Conservation (phyloP, 1,139 yeast species). For the Casaregolazyma suthepensis region DNA sequence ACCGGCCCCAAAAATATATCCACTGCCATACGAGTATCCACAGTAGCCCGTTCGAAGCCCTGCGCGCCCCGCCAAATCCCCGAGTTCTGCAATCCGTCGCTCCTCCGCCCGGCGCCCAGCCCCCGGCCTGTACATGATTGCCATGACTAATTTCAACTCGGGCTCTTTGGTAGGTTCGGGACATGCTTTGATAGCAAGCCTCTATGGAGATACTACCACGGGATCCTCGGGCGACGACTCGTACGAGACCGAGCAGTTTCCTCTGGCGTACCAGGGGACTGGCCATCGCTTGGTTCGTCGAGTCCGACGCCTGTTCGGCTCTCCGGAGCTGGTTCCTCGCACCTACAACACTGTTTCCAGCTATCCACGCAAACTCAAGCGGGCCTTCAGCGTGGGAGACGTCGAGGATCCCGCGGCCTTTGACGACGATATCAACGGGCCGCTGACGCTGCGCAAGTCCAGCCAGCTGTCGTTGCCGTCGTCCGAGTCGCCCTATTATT, state of each 20-base stretch:
- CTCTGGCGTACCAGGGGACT: not conserved
- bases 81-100: not conserved
- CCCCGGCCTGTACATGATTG: not conserved
- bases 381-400: conserved; percentile 12
- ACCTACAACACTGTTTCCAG: conserved; percentile 3
- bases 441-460: conserved; percentile 16
- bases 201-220: not conserved
- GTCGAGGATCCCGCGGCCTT: conserved; percentile 13
- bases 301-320: conserved; percentile 5
- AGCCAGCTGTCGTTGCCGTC: conserved; percentile 17
- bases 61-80: not conserved
- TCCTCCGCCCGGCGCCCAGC: not conserved
- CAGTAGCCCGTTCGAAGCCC: not conserved
- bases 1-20: not conserved
- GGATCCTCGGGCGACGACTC: not conserved
- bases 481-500: conserved; percentile 12
- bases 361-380: conserved; percentile 12
- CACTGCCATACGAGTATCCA: not conserved
- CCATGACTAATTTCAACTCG: not conserved
- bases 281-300: conserved; percentile 3
- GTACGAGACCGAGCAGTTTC: not conserved
- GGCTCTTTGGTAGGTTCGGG: not conserved
- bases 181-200: not conserved
- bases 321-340: conserved; percentile 8
- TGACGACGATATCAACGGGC: conserved; percentile 13